Conservation (phyloP, 805 yeast genomes). For the Vanderwaltozyma tropicalis region DNA sequence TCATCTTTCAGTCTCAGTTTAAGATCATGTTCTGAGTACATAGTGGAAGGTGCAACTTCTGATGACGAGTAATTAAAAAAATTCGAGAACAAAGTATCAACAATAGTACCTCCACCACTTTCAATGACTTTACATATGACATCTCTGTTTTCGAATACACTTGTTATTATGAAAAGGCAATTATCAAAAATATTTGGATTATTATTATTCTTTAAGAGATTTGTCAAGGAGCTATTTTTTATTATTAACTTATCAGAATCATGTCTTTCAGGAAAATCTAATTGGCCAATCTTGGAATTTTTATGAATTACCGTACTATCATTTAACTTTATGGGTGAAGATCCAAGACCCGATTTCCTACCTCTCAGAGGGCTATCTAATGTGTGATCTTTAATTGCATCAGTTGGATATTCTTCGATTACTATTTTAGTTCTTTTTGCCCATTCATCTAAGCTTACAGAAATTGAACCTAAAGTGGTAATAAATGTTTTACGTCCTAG, state of each 20-base stretch:
- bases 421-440: constrained; percentile 24
- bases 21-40: constrained; percentile 1
- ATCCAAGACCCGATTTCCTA: constrained; percentile 4
- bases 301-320: not conserved
- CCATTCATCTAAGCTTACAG: constrained; percentile 29
- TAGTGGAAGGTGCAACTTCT: constrained; percentile 1
- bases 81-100: constrained; percentile 28
- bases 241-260: too few relatives aligned
- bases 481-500: constrained; percentile 11
- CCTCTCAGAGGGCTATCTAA: constrained; percentile 12
- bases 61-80: constrained; percentile 11
- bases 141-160: constrained; percentile 22
- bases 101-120: constrained; percentile 35
- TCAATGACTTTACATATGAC: constrained; percentile 30
- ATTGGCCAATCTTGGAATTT: not conserved
- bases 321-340: constrained; percentile 1
- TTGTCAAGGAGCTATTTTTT: too few relatives aligned
- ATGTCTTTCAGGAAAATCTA: too few relatives aligned
- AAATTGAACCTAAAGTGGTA: constrained; percentile 24
- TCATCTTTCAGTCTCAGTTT: constrained; percentile 8
- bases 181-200: constrained; percentile 20
- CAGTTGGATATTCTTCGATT: too few relatives aligned
- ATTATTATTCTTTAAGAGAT: not conserved
- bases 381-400: too few relatives aligned
- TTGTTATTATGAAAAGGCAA: constrained; percentile 34